A percentile compares a stretch with the other conserved stretches of the same genome.
These are phyloP conservation scores for Phaeophleospora eucalypticola DNA, from an alignment of 2,329 filamentous ascomycete species.

Conservation along the genomic window DNA sequence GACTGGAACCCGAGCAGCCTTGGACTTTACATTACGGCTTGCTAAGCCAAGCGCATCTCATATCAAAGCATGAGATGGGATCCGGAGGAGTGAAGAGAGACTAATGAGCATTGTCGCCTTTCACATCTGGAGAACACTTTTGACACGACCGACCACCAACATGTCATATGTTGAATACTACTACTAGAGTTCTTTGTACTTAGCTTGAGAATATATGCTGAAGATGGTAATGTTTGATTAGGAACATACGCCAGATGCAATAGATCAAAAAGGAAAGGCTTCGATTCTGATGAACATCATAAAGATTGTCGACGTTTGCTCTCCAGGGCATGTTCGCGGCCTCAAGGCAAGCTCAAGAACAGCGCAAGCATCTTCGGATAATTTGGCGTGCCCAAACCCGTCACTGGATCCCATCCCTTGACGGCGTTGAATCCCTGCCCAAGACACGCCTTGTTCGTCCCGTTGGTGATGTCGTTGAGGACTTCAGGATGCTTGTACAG, in stretches of 20 bases:
- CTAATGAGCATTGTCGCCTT: not conserved
- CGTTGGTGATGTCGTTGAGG: slow-evolving; percentile 34
- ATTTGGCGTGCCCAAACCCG: slow-evolving; percentile 4
- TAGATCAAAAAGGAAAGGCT: too few relatives aligned
- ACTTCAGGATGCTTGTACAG: slow-evolving; percentile 40
- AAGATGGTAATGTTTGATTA: slow-evolving; percentile 1
- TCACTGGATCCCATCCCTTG: slow-evolving; percentile 33
- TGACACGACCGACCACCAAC: not conserved
- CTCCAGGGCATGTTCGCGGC: too few relatives aligned
- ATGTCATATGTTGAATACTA: not conserved
- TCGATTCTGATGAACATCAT: too few relatives aligned
- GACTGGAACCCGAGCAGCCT: slow-evolving; percentile 12
- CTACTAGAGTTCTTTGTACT: not conserved
- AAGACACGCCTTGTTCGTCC: slow-evolving; percentile 36
- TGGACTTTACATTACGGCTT: slow-evolving; percentile 10
- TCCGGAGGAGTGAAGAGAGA: not conserved
- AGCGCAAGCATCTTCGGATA: not conserved
- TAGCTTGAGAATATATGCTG: not conserved
- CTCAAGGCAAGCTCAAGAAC: slow-evolving; percentile 3
- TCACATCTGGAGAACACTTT: not conserved
- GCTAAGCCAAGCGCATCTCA: not conserved
- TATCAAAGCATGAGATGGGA: not conserved
- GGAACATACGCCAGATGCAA: not conserved
- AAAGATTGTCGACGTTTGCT: too few relatives aligned
- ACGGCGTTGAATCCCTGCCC: slow-evolving; percentile 26